Conservation (phyloP, 306 rosid species). For the Adenanthera pavonina region DNA sequence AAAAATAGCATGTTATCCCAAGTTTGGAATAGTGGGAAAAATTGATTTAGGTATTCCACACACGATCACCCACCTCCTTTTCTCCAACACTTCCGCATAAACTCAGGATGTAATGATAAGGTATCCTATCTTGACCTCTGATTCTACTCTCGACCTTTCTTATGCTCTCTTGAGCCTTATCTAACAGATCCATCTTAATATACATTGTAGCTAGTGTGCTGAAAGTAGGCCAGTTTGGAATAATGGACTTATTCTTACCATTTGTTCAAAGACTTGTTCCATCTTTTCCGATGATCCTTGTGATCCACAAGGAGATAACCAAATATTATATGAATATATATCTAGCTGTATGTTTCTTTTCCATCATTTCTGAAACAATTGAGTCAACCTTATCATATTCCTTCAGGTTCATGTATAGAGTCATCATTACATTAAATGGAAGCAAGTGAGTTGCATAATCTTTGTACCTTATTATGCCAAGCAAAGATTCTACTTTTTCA, state of each 20-base stretch:
- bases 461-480: constrained; percentile 76
- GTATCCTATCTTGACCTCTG: constrained; percentile 77
- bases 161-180: constrained; percentile 84
- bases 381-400: constrained; percentile 81
- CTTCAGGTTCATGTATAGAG: constrained; percentile 82
- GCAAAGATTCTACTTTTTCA: constrained; percentile 81
- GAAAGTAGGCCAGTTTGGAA: constrained; percentile 90
- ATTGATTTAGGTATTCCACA: constrained; percentile 73
- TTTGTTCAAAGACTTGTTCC: constrained; percentile 83
- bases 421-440: constrained; percentile 96
- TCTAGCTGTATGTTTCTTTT: constrained; percentile 70
- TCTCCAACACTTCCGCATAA: constrained; percentile 79
- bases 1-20: constrained; percentile 88
- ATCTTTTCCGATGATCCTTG: constrained; percentile 73
- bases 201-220: constrained; percentile 94
- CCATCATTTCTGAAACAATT: constrained; percentile 77
- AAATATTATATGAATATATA: constrained; percentile 86
- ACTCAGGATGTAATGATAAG: constrained; percentile 89
- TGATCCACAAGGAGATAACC: constrained; percentile 86
- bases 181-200: constrained; percentile 71
- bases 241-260: constrained; percentile 70
- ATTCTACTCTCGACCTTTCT: constrained; percentile 78
- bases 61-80: constrained; percentile 79
- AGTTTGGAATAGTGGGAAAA: constrained; percentile 79
- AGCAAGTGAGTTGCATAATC: constrained; percentile 68